Conservation (phyloP, 257 asterid genomes). For the Galeopsis tetrahit region DNA sequence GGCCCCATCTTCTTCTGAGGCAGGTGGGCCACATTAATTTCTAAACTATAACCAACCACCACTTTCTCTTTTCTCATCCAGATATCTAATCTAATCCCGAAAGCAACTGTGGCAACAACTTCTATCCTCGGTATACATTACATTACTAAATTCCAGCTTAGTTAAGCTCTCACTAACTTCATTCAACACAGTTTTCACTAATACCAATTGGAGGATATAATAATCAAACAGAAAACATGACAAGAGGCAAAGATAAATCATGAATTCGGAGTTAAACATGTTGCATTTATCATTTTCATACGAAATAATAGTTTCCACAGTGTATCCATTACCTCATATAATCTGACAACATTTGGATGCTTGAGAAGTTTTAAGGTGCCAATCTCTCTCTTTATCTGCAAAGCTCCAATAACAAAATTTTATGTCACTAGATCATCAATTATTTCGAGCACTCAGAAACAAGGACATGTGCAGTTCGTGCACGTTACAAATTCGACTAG, state of each 20-base stretch:
- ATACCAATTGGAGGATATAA: neutral
- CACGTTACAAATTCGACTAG: neutral
- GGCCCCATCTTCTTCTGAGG: constrained; percentile 17
- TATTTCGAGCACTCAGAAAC: neutral
- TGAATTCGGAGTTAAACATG: neutral
- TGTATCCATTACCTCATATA: constrained; percentile 65
- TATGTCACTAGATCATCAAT: neutral
- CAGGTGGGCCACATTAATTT: neutral
- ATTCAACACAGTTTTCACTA: neutral
- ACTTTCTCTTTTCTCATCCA: neutral
- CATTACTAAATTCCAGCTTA: neutral
- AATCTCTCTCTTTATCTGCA: constrained; percentile 96
- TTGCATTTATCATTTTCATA: neutral
- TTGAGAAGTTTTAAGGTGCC: constrained; percentile 90
- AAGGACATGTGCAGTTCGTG: neutral
- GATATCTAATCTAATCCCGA: neutral
- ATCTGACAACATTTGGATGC: constrained; percentile 91
- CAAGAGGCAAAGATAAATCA: neutral
- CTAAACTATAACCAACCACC: neutral
- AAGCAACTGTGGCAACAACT: neutral
- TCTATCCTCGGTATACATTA: neutral
- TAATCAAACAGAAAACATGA: neutral
- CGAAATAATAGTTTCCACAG: neutral
- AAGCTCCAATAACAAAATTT: neutral
- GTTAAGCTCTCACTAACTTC: neutral